These are phyloP conservation scores for Gaertneriomyces sp. DNA, from an alignment of 192 early-diverging fungal genomes.

Conservation along the genomic window DNA sequence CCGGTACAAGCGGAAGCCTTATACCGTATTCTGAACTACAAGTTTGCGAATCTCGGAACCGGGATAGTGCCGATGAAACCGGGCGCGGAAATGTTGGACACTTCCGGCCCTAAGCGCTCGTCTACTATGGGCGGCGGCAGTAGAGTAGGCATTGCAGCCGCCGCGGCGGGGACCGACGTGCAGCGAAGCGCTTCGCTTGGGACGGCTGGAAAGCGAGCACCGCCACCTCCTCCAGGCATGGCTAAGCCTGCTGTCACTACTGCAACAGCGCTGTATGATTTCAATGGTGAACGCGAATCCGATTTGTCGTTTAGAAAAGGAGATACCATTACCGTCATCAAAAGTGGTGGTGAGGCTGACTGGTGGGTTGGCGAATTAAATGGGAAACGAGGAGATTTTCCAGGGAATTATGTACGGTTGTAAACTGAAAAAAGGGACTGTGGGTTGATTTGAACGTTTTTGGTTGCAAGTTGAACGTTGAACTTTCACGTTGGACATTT, in stretches of 20 bases:
- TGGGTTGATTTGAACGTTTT: no score
- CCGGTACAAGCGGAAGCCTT: constrained; percentile 78
- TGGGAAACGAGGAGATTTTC: constrained; percentile 64
- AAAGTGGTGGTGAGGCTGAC: constrained; percentile 66
- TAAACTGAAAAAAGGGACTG: no score
- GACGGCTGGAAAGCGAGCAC: constrained; percentile 12
- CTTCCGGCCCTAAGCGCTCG: neutral
- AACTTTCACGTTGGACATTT: no score
- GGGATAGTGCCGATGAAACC: constrained; percentile 7
- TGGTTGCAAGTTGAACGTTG: no score
- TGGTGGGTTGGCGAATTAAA: constrained; percentile 67
- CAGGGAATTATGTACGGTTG: constrained; percentile 63
- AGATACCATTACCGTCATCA: constrained; percentile 74
- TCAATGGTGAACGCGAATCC: constrained; percentile 68
- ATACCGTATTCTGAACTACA: constrained; percentile 66
- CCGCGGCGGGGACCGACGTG: neutral
- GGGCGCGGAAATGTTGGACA: neutral
- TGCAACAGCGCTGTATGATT: constrained; percentile 75
- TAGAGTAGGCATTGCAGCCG: neutral
- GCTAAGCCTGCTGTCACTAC: neutral
- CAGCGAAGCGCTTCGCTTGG: neutral
- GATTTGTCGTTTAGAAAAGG: constrained; percentile 83
- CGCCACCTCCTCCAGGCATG: constrained; percentile 4
- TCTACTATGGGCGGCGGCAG: neutral
- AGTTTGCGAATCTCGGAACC: constrained; percentile 28